These are phyloP conservation scores for Cercospora nicotianae DNA, from an alignment of 2,329 filamentous ascomycete species.

Conservation along the genomic window DNA sequence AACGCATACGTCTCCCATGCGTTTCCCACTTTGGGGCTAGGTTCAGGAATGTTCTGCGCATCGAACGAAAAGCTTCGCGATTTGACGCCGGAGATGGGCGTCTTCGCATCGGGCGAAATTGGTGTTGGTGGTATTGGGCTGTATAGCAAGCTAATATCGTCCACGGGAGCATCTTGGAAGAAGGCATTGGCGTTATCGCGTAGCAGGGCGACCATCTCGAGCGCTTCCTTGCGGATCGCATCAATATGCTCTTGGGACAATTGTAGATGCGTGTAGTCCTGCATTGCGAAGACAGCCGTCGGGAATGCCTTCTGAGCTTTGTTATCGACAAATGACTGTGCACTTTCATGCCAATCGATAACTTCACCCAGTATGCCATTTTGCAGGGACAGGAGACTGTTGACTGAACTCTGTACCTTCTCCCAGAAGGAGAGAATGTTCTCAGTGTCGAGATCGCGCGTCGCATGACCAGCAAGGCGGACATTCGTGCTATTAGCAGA, in stretches of 20 bases:
- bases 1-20: constrained; percentile 93
- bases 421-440: constrained; percentile 92
- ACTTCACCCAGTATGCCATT: constrained; percentile 85
- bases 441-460: constrained; percentile 69
- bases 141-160: constrained; percentile 85
- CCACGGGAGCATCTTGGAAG: constrained; percentile 83
- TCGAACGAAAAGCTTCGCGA: constrained; percentile 71
- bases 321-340: constrained; percentile 85
- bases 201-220: constrained; percentile 81
- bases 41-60: constrained; percentile 70
- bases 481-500: constrained; percentile 20
- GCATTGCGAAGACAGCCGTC: constrained; percentile 42
- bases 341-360: constrained; percentile 89
- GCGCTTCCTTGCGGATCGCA: constrained; percentile 72
- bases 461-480: constrained; percentile 36
- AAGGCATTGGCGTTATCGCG: constrained; percentile 77
- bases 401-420: constrained; percentile 74
- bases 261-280: constrained; percentile 73
- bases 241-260: constrained; percentile 69
- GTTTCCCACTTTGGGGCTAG: constrained; percentile 70
- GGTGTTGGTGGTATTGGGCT: constrained; percentile 75
- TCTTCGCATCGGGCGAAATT: constrained; percentile 58
- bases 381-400: constrained; percentile 67
- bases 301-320: constrained; percentile 79
- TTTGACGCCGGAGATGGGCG: constrained; percentile 56